phyloP scores from a whole-genome alignment of 352 stramenopile genomes.

The Globisporangium nagaii region DNA sequence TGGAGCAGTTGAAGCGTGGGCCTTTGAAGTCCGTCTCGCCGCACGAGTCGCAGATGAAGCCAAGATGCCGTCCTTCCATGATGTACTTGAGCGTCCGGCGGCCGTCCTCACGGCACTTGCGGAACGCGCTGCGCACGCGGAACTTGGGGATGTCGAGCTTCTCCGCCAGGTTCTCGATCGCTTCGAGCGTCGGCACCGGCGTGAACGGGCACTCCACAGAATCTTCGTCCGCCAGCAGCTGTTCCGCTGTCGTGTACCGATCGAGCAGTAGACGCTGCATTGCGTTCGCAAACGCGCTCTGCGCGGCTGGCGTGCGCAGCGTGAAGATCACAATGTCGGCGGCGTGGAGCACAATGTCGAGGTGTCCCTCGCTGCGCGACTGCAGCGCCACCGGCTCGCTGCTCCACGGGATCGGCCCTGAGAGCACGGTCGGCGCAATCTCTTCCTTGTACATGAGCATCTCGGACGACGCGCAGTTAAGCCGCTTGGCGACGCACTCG shows the following conservation, averaged over 20 bases:
- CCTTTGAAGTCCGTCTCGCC: conserved; percentile 77
- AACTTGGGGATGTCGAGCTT: conserved; percentile 77
- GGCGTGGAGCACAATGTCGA: conserved; percentile 21
- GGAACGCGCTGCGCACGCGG: conserved; percentile 70
- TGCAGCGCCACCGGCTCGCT: conserved; percentile 4
- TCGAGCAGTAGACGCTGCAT: conserved; percentile 31
- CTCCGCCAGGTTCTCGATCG: conserved; percentile 60
- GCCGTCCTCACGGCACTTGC: conserved; percentile 70
- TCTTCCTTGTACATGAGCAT: conserved; percentile 71
- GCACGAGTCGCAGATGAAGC: conserved; percentile 81
- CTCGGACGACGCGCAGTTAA: conserved; percentile 36
- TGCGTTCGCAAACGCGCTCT: conserved; percentile 15
- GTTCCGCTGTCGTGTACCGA: conserved; percentile 33
- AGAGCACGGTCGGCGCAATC: conserved; percentile 58
- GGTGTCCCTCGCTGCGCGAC: conserved; percentile 10
- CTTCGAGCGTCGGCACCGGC: conserved; percentile 35
- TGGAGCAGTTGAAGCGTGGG: conserved; percentile 62
- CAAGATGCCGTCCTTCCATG: conserved; percentile 75
- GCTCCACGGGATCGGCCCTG: conserved; percentile 34
- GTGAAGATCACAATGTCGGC: conserved; percentile 69
- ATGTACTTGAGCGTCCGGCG: conserved; percentile 66
- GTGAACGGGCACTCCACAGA: conserved; percentile 8
- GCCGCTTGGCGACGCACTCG: conserved; percentile 32
- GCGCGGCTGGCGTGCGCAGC: conserved; percentile 10
- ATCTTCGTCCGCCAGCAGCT: conserved; percentile 29